Evolutionary conservation across 805 yeast species (phyloP), one percentile per base, ranked within the genome.

Genomic region (Starmerella bombi): DNA sequence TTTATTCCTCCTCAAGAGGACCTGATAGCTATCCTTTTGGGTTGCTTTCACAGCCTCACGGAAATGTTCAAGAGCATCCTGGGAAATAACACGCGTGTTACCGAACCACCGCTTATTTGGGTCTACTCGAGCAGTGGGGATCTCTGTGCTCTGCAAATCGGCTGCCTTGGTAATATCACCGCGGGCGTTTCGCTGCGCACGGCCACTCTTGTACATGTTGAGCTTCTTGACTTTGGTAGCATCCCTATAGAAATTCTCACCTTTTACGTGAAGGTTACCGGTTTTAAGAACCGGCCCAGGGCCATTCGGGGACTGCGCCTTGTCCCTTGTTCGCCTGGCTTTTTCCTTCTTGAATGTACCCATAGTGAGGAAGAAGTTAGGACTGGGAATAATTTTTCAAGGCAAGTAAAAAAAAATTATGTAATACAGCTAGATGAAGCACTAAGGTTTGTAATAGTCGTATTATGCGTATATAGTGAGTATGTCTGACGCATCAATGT

Each of bases 21-120:
- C 94, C 55, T 86, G 93, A 59, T 85, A 88, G 4, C 77, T 67
- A 55, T 88, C 93, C 50, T 77, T 69, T 53, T 78, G 72, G 54
- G 80, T 80, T 47, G 79, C 93, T 36, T 91, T 93, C 65, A 88
- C 70, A 7, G 96, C 96, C 51, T 82, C 91, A 59, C 98, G 72
- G 66, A 88, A 88, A 64, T 91, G 97, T 22, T 80, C 68, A 54
- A 88, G 67, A 2, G 97, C 95, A 67, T 91, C 95, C 60, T 88
- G 98, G 4, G 96, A 88, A 56, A 88, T 88, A 31, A 88, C 98
- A 57, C 98, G 74, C 12, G 98, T 84, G 63, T 85, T 91, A 36
- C 95, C 95, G 58, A 91, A 91, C 98, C 97, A 88, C 58, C 93
- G 75, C 60, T 94, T 74, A 61, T 88, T 88, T 5, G 98, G 97